Percentiles rank a stretch among this genome's conserved stretches.
Evolutionary conservation across 768 basidiomycete genomes (phyloP).

Genomic region (Lentinus brumalis): DNA sequence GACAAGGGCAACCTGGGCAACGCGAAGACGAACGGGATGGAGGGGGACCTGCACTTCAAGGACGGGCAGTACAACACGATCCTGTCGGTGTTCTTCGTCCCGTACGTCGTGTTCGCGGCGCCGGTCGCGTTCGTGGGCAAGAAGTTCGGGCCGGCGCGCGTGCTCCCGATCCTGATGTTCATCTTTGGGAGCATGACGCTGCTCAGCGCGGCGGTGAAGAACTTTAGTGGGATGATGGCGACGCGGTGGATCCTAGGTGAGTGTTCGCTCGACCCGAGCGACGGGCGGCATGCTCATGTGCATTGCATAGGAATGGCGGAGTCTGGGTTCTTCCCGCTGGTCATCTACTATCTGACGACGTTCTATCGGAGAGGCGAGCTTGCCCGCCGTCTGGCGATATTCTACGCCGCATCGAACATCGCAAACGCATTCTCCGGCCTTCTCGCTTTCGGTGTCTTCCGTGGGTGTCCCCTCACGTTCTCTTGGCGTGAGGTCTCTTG

Average conservation of each 20-base stretch:
- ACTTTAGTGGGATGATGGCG: slow-evolving; percentile 35
- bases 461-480: neutral
- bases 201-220: slow-evolving; percentile 37
- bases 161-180: slow-evolving; percentile 42
- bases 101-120: slow-evolving; percentile 19
- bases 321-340: slow-evolving; percentile 44
- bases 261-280: neutral
- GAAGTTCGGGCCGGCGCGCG: slow-evolving; percentile 34
- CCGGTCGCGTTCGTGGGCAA: slow-evolving; percentile 37
- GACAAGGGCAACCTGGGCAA: slow-evolving; percentile 12
- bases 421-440: slow-evolving; percentile 12
- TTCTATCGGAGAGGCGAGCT: slow-evolving; percentile 41
- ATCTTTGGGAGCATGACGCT: slow-evolving; percentile 40
- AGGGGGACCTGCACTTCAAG: slow-evolving; percentile 2
- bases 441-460: slow-evolving; percentile 6
- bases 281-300: neutral
- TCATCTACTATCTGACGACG: slow-evolving; percentile 43
- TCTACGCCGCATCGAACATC: slow-evolving; percentile 32
- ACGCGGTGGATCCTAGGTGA: slow-evolving; percentile 3
- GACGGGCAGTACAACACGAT: slow-evolving; percentile 3
- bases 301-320: slow-evolving; percentile 37
- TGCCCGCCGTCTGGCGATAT: slow-evolving; percentile 27
- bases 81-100: slow-evolving; percentile 13
- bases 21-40: slow-evolving; percentile 8
- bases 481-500: neutral